Base-by-base conservation (phyloP, 2,329 filamentous ascomycete genomes). In the Apiospora marii region DNA sequence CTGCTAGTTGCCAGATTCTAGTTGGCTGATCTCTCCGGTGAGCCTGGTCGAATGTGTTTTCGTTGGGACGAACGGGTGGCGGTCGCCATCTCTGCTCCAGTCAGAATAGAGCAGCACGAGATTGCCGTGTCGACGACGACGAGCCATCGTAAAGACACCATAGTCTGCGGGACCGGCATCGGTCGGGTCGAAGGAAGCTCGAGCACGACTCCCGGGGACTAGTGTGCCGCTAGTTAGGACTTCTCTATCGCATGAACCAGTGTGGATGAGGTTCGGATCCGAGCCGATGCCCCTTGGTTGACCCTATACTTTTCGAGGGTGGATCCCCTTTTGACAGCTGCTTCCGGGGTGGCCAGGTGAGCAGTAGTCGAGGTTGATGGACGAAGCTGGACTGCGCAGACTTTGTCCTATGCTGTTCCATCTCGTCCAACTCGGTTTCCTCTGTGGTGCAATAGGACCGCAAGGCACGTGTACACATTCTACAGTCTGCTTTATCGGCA, bases 1-100 rank as follows among this genome's bases (percentile, higher is more conserved):
- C 58, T 64, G 58, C 58, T 64, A 64, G 58, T 64, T 6, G 6
- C 30, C 34, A 41, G 34, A 7, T 41, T 64, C n/a, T 41, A 34
- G 30, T 64, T 64, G 58, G 19, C 13, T 41, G 34, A 37, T n/a
- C 19, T 37, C 58, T 19, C 19, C 58, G 58, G 58, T 64, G 30
- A 64, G 30, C 22, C 34, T 41, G 51, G 27, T 64, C 58, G 14
- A 14, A 30, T 30, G 51, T 41, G 58, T 64, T 64, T 64, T 64
- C 34, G 58, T 41, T 64, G 58, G 58, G 34, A 64, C 34, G 58
- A 64, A 64, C 34, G 34, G 58, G 58, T 64, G 30, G 34, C n/a
- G 58, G 58, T 64, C 41, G 58, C 22, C 58, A 22, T 14, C 10
- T 41, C 10, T 41, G 30, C 34, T 22, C 58, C 58, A 64, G 58